Evolutionary conservation across 345 rosid genomes (phyloP).

Genomic region (Eucalyptus sp.): DNA sequence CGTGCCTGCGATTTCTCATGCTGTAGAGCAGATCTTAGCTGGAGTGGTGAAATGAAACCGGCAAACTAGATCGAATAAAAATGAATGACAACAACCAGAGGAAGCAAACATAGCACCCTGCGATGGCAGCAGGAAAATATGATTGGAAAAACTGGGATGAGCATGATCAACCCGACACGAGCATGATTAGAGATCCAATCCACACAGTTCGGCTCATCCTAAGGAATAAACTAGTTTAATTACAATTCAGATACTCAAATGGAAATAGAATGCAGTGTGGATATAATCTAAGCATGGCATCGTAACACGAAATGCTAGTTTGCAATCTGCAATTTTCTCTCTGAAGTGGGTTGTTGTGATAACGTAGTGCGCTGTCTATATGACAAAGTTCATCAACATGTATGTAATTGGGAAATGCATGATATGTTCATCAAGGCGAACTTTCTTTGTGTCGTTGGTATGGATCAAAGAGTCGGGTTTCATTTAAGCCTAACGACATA

Average conservation of each 20-base stretch:
- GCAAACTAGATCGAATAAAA: neutral
- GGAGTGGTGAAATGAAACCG: neutral
- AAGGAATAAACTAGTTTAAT: neutral
- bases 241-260: neutral
- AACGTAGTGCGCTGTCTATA: neutral
- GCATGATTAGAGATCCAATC: neutral
- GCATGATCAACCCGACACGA: neutral
- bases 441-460: neutral
- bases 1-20: neutral
- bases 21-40: neutral
- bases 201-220: neutral
- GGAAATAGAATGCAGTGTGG: neutral
- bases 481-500: neutral
- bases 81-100: neutral
- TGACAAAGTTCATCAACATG: neutral
- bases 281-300: neutral
- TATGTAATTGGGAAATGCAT: neutral
- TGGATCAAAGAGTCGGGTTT: neutral
- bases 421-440: neutral
- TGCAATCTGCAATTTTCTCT: neutral
- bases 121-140: neutral
- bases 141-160: neutral
- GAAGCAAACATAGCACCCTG: neutral
- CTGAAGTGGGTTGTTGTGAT: neutral
- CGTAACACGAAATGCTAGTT: neutral